A percentile compares a stretch with the other conserved stretches of the same genome.
phyloP scores from a whole-genome alignment of 2,329 filamentous ascomycete genomes.

The Sporothrix luriei region DNA sequence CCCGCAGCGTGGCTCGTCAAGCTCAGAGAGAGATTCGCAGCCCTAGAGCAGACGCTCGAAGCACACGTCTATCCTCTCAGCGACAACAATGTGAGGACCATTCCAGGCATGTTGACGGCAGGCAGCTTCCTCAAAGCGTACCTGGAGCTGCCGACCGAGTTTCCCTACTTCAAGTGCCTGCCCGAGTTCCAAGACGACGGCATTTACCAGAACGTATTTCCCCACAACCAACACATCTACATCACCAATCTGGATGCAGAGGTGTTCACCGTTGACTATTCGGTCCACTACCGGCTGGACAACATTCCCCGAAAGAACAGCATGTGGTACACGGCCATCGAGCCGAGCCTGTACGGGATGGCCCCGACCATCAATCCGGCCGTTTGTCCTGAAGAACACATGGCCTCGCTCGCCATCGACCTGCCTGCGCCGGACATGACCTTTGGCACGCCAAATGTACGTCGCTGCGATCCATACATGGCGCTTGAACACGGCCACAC shows the following conservation, averaged over 20 bases:
- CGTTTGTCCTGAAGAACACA: slow-evolving; percentile 4
- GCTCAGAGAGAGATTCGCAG: background rate
- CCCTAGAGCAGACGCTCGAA: slow-evolving; percentile 9
- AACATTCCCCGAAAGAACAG: slow-evolving; percentile 21
- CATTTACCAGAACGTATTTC: background rate
- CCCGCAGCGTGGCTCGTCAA: slow-evolving; percentile 21
- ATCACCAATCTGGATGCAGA: slow-evolving; percentile 27
- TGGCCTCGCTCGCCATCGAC: slow-evolving; percentile 26
- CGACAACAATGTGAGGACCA: background rate
- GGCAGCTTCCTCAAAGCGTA: background rate
- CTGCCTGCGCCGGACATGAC: background rate
- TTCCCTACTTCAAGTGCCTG: background rate
- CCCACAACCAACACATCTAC: background rate
- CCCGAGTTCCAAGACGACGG: background rate
- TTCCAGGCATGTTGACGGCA: background rate
- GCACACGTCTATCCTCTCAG: background rate
- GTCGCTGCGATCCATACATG: background rate
- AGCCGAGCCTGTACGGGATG: background rate
- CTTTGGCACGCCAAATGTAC: background rate
- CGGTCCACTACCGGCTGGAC: slow-evolving; percentile 28
- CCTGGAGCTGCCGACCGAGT: background rate
- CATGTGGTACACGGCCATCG: background rate
- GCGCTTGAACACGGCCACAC: background rate
- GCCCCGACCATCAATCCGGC: background rate
- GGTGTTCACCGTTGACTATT: slow-evolving; percentile 27